Conservation (phyloP, 176 grass and related monocot species). For the Pharus latifolius region DNA sequence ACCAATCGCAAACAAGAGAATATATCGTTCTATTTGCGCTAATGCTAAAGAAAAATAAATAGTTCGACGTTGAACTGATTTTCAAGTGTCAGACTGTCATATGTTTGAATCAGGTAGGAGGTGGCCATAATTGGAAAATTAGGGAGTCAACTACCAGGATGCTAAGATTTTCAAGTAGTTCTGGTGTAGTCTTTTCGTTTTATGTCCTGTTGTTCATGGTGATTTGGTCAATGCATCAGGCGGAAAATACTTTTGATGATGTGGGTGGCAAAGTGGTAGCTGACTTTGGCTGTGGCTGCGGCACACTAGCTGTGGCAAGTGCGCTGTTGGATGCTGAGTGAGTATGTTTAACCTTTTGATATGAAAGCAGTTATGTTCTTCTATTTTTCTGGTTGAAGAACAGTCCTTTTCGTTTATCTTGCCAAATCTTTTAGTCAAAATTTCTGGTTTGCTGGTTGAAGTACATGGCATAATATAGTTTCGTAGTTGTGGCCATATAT, state of each 20-base stretch:
- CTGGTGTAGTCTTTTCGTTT: background rate
- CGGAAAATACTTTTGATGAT: slow-evolving; percentile 66
- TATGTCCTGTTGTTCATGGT: background rate
- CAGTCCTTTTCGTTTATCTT: too few relatives aligned
- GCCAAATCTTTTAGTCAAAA: background rate
- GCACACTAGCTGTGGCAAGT: slow-evolving; percentile 63
- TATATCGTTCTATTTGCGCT: too few relatives aligned
- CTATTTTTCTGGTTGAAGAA: too few relatives aligned
- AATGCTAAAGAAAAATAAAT: too few relatives aligned
- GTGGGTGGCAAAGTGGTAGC: slow-evolving; percentile 86
- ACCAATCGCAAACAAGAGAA: too few relatives aligned
- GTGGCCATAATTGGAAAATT: too few relatives aligned
- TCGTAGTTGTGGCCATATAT: background rate
- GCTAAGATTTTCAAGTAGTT: background rate
- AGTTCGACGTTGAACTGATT: too few relatives aligned
- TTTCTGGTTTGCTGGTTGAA: background rate
- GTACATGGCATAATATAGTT: background rate
- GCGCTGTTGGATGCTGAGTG: slow-evolving; percentile 81
- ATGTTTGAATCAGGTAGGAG: too few relatives aligned
- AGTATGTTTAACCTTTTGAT: slow-evolving; percentile 20
- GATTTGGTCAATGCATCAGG: slow-evolving; percentile 34
- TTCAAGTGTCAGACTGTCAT: too few relatives aligned
- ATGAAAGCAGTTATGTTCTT: background rate
- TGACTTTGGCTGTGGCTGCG: slow-evolving; percentile 93
- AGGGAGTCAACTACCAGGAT: too few relatives aligned